phyloP scores from a whole-genome alignment of 352 stramenopile genomes.

The Phytophthora pistaciae region DNA sequence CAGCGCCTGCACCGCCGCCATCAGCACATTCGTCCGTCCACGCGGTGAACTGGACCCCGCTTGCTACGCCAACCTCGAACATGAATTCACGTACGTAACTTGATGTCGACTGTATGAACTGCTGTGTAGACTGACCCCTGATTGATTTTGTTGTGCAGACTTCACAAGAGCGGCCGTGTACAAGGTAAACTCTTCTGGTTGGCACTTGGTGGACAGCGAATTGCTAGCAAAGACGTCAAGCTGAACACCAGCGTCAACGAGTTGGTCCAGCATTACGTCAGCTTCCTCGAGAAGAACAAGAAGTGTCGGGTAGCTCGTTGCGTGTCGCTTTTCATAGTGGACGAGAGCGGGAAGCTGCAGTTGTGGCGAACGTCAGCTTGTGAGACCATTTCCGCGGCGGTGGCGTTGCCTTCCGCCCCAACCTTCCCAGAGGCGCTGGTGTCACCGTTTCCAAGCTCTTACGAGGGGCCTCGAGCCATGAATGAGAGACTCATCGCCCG shows the following conservation, averaged over 20 bases:
- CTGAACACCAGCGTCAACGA: constrained; percentile 60
- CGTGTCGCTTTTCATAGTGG: constrained; percentile 64
- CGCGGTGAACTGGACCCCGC: constrained; percentile 72
- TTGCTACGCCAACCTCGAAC: constrained; percentile 79
- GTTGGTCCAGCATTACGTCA: constrained; percentile 52
- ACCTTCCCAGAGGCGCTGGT: constrained; percentile 18
- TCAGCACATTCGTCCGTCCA: constrained; percentile 71
- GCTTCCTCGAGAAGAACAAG: constrained; percentile 68
- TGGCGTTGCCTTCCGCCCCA: constrained; percentile 12
- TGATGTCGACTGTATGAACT: constrained; percentile 4
- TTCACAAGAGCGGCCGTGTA: constrained; percentile 66
- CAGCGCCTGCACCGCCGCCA: constrained; percentile 40
- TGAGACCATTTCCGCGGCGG: constrained; percentile 52
- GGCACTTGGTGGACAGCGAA: constrained; percentile 64
- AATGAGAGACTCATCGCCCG: constrained; percentile 69
- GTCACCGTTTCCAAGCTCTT: constrained; percentile 24
- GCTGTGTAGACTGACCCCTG: constrained; percentile 38
- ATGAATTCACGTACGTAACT: constrained; percentile 71
- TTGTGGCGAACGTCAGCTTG: constrained; percentile 67
- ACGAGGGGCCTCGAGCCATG: constrained; percentile 68
- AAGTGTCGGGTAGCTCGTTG: constrained; percentile 73
- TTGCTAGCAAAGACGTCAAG: constrained; percentile 77
- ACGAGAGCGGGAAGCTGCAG: constrained; percentile 57
- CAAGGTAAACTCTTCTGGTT: constrained; percentile 78
- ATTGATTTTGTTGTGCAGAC: constrained; percentile 28